phyloP scores from a whole-genome alignment of 2,329 filamentous ascomycete genomes.

The Endothia cerciana region DNA sequence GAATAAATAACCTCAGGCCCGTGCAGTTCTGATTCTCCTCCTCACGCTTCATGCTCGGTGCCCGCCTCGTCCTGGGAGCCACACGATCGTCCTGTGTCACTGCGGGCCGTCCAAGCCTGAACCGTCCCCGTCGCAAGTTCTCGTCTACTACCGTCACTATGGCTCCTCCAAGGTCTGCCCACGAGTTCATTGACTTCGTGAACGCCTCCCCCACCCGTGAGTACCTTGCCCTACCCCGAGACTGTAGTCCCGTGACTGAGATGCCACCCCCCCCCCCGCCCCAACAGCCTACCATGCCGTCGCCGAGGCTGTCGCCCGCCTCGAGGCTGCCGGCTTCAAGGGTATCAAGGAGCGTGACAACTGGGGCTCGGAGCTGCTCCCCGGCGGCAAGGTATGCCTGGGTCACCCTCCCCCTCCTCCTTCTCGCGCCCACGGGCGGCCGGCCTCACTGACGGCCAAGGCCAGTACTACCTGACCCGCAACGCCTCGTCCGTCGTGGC shows the following conservation, averaged over 20 bases:
- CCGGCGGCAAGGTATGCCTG: slow-evolving; percentile 69
- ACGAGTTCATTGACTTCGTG: slow-evolving; percentile 23
- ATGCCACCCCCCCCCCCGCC: not conserved
- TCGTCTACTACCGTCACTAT: slow-evolving; percentile 32
- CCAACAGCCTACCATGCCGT: slow-evolving; percentile 89
- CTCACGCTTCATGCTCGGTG: slow-evolving; percentile 24
- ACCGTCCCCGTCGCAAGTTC: slow-evolving; percentile 12
- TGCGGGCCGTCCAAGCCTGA: slow-evolving; percentile 1
- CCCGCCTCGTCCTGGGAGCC: slow-evolving; percentile 12
- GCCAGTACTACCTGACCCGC: slow-evolving; percentile 83
- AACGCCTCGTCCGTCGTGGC: slow-evolving; percentile 92
- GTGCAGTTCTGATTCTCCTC: not conserved
- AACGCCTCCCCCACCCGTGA: slow-evolving; percentile 28
- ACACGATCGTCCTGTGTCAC: slow-evolving; percentile 3
- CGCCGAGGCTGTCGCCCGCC: slow-evolving; percentile 72
- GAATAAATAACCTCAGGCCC: not conserved
- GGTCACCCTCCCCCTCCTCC: too few relatives aligned
- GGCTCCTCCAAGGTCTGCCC: slow-evolving; percentile 21
- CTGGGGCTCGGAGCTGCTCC: slow-evolving; percentile 78
- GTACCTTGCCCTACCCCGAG: slow-evolving; percentile 15
- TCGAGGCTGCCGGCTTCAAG: slow-evolving; percentile 83
- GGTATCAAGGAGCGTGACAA: slow-evolving; percentile 89
- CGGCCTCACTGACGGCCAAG: not conserved
- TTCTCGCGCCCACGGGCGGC: not conserved
- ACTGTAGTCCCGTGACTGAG: slow-evolving; percentile 12